phyloP scores from a whole-genome alignment of 305 asterid genomes.

The Fraxinus angustifolia region DNA sequence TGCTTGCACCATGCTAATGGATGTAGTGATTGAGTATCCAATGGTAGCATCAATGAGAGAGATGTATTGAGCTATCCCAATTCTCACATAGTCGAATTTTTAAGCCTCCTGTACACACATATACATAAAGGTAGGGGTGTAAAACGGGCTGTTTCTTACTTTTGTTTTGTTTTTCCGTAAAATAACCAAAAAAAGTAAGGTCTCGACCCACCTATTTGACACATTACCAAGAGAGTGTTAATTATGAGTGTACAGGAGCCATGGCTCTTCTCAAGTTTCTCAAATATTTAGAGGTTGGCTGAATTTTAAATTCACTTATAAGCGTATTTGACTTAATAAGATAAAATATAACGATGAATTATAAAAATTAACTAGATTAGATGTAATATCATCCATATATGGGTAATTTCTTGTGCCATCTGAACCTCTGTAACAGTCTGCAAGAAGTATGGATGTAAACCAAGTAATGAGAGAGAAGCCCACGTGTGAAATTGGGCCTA shows the following conservation, averaged over 20 bases:
- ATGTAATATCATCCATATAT: constrained; percentile 44
- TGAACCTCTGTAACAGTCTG: constrained; percentile 48
- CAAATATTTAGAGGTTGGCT: no score
- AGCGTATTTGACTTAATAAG: neutral
- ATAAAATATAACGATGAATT: neutral
- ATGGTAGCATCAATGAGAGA: constrained; percentile 28
- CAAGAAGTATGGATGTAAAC: constrained; percentile 43
- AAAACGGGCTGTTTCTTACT: neutral
- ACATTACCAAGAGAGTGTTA: no score
- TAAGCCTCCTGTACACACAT: constrained; percentile 25
- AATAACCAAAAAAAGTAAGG: no score
- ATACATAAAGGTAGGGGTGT: neutral
- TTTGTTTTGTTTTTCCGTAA: no score
- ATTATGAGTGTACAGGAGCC: no score
- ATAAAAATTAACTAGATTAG: constrained; percentile 36
- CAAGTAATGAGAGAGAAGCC: constrained; percentile 49
- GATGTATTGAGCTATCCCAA: constrained; percentile 28
- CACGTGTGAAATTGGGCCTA: constrained; percentile 40
- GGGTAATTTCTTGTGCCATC: constrained; percentile 46
- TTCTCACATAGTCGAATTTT: constrained; percentile 28
- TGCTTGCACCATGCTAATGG: constrained; percentile 48
- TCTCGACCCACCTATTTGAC: no score
- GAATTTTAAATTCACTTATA: neutral
- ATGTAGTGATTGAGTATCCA: constrained; percentile 41
- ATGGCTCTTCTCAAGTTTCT: no score